A percentile compares a stretch with the other conserved stretches of the same genome.
Evolutionary conservation across 139 green algal species (phyloP).

Genomic region (Volvox africanus): DNA sequence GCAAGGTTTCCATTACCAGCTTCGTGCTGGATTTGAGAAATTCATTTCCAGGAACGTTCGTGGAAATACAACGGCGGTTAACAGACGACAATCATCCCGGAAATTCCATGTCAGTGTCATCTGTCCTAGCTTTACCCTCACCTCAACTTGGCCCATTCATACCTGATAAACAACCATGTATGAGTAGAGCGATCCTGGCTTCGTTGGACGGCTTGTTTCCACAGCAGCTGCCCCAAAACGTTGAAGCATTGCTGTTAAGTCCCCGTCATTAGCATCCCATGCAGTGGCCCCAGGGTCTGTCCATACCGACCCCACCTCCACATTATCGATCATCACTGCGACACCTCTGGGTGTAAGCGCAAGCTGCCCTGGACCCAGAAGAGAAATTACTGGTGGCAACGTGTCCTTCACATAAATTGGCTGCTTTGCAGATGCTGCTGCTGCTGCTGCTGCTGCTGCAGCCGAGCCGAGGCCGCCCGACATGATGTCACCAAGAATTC

Average conservation of each 20-base stretch:
- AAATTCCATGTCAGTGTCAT: no score
- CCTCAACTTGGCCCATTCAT: background rate
- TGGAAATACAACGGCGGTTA: no score
- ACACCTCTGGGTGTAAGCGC: slow-evolving; percentile 35
- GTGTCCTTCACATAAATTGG: slow-evolving; percentile 32
- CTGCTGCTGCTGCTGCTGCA: background rate
- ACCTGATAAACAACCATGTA: slow-evolving; percentile 58
- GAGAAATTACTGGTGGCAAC: slow-evolving; percentile 33
- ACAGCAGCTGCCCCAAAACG: slow-evolving; percentile 54
- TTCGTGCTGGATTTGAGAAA: no score
- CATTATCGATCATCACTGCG: slow-evolving; percentile 54
- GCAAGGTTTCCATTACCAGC: no score
- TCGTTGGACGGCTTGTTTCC: slow-evolving; percentile 53
- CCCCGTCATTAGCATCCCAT: slow-evolving; percentile 54
- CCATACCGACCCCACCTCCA: slow-evolving; percentile 40
- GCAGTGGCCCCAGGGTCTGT: slow-evolving; percentile 56
- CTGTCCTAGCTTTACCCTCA: no score
- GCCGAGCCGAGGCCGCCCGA: background rate
- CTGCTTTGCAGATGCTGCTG: background rate
- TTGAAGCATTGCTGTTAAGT: slow-evolving; percentile 52
- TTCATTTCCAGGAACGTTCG: no score
- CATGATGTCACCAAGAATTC: slow-evolving; percentile 28
- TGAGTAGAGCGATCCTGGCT: background rate
- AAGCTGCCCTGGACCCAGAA: slow-evolving; percentile 46
- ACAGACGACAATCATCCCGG: no score